phyloP scores from a whole-genome alignment of 2,329 filamentous ascomycete genomes.

The Escovopsis sp. region DNA sequence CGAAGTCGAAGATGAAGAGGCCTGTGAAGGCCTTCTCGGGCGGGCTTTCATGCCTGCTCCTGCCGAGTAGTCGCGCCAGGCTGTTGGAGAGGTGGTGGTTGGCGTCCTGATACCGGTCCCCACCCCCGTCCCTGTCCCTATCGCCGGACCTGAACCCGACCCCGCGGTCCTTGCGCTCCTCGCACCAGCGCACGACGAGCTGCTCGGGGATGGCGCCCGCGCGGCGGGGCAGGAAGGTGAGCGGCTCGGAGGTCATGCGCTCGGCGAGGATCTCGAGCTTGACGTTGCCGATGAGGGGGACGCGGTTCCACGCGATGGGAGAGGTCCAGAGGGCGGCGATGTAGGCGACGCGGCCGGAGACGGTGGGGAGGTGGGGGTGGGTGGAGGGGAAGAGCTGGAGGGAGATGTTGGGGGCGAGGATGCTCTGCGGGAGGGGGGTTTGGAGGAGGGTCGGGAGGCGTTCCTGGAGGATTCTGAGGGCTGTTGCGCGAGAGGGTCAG shows the following conservation, averaged over 20 bases:
- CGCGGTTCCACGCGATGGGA: conserved; percentile 85
- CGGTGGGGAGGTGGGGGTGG: conserved; percentile 79
- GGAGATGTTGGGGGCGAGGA: conserved; percentile 60
- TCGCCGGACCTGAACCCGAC: too few species aligned
- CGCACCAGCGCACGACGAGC: conserved; percentile 78
- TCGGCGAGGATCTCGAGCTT: conserved; percentile 77
- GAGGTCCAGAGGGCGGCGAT: conserved; percentile 90
- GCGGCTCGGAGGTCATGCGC: conserved; percentile 56
- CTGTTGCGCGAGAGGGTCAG: conserved; percentile 19
- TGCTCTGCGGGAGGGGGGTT: conserved; percentile 53
- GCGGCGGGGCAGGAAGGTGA: conserved; percentile 30
- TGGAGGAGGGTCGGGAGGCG: conserved; percentile 52
- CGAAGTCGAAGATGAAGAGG: conserved; percentile 91
- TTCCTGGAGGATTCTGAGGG: conserved; percentile 48
- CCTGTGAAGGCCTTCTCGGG: conserved; percentile 70
- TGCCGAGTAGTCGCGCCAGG: conserved; percentile 19
- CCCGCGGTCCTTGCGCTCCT: conserved; percentile 17
- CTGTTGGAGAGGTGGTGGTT: conserved; percentile 23
- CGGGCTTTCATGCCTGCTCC: conserved; percentile 19
- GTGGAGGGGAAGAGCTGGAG: conserved; percentile 60
- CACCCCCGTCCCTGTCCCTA: too few species aligned
- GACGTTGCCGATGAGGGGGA: conserved; percentile 84
- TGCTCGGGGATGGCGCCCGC: conserved; percentile 55
- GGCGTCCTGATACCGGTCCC: conserved; percentile 15
- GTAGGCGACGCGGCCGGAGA: conserved; percentile 80